Base-by-base conservation (phyloP, 2,329 filamentous ascomycete genomes). In the Leptographium flavum region DNA sequence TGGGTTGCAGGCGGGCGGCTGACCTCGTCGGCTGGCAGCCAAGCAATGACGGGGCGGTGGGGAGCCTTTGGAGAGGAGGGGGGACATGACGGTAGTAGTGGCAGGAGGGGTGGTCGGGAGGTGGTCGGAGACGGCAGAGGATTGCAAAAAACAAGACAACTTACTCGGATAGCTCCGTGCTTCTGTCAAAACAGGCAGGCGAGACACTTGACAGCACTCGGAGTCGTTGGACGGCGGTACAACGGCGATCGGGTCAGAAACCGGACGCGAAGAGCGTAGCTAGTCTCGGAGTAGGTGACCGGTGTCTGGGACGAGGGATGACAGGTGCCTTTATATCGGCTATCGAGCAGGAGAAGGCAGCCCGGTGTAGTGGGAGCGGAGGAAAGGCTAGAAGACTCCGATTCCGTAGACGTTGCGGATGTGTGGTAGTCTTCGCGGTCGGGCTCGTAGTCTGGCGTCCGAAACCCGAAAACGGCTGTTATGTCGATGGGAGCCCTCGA, bases 1-100 rank as follows among this genome's bases (percentile, higher is more conserved):
- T 36, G 36, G 37, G 43, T 40, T 45, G 43, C 43, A 45, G 23
- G n/a, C 43, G 30, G 36, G 28, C 30, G 36, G 37, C 23, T 14
- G 32, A 32, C 22, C 31, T 22, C 28, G 41, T 22, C 17, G 27
- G 27, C 25, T 41, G 39, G 39, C 27, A 39, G 27, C 40, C 40
- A 35, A 19, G 22, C 22, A n/a, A 33, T 35, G 40, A 31, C 41
- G 41, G 41, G 40, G 41, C 5, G 38, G 11, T 21, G 27, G 39
- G 39, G 39, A 14, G 19, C 17, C 28, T 41, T 41, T 27, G 25
- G 27, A 11, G 39, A 13, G 22, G 27, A 31, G 39, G 22, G 15
- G 27, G 17, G 17, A 31, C 27, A 11, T 17, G 25, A 13, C 17
- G 39, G 27, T 31, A 23, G 25, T n/a, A 17, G n/a, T 14, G 17